Evolutionary conservation across 1,284 basidiomycete species (phyloP).

Genomic region (Fomitopsis schrenkii): DNA sequence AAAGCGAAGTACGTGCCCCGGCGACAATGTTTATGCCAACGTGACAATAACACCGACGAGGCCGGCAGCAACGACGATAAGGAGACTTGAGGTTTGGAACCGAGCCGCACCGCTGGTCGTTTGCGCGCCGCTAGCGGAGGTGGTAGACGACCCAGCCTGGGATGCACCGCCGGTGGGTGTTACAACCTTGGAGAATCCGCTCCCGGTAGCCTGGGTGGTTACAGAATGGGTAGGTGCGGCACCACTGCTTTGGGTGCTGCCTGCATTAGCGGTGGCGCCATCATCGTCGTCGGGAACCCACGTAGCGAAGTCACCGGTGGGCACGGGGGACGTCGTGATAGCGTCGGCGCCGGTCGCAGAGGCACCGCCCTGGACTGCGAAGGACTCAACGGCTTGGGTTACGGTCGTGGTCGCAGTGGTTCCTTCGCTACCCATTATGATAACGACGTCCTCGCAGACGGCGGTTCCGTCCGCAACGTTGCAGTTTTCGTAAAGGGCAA

Average conservation of each 20-base stretch:
- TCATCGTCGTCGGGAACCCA: not conserved
- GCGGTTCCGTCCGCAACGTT: constrained; percentile 19
- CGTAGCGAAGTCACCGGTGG: constrained; percentile 1
- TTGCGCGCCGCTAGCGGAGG: not conserved
- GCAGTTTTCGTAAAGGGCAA: constrained; percentile 21
- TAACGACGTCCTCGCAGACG: constrained; percentile 20
- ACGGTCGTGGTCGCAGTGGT: constrained; percentile 4
- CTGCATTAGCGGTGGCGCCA: not conserved
- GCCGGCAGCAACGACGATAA: not conserved
- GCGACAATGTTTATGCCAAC: not conserved
- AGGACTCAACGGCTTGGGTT: constrained; percentile 18
- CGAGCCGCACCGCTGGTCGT: not conserved
- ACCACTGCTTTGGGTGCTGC: not conserved
- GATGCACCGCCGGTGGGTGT: not conserved
- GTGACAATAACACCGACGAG: not conserved
- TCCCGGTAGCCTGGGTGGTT: not conserved
- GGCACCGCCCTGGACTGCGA: constrained; percentile 21
- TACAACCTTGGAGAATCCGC: not conserved
- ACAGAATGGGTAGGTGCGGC: constrained; percentile 6
- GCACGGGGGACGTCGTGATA: not conserved
- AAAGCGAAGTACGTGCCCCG: not conserved
- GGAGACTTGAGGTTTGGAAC: not conserved
- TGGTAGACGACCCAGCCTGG: not conserved
- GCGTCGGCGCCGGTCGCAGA: constrained; percentile 5
- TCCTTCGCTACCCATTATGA: constrained; percentile 1